phyloP scores from a whole-genome alignment of 768 basidiomycete genomes.

The Rhizopogon rudus region DNA sequence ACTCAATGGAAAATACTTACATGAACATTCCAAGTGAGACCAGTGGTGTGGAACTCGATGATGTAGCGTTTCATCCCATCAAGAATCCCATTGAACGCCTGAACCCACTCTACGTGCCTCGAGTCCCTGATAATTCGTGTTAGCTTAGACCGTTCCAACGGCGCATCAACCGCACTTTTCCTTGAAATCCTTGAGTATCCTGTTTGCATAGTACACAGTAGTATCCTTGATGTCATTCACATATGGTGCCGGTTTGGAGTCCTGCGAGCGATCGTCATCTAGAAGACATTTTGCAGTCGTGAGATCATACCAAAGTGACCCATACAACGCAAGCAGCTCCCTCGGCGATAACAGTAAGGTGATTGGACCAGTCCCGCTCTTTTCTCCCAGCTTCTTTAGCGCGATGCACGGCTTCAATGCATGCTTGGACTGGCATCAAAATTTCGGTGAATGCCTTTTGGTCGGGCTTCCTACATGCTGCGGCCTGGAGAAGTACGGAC shows the following conservation, averaged over 20 bases:
- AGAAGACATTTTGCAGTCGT: background rate
- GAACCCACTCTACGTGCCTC: conserved; percentile 87
- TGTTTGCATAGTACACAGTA: conserved; percentile 83
- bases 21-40: conserved; percentile 84
- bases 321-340: conserved; percentile 81
- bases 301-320: conserved; percentile 69
- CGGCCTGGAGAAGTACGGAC: conserved; percentile 60
- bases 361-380: conserved; percentile 78
- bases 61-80: conserved; percentile 82
- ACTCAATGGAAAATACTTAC: conserved; percentile 32
- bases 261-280: conserved; percentile 21
- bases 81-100: conserved; percentile 59
- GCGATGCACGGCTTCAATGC: conserved; percentile 72
- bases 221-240: conserved; percentile 84
- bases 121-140: conserved; percentile 54
- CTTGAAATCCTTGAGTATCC: conserved; percentile 88
- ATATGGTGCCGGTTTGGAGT: conserved; percentile 77
- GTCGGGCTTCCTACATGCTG: conserved; percentile 77
- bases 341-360: conserved; percentile 78
- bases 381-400: conserved; percentile 78
- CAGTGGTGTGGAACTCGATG: conserved; percentile 80
- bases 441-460: conserved; percentile 50
- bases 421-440: conserved; percentile 62
- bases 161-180: conserved; percentile 61
- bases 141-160: conserved; percentile 3